Evolutionary conservation across 345 rosid genomes (phyloP).

Genomic region (Salix suchowensis): DNA sequence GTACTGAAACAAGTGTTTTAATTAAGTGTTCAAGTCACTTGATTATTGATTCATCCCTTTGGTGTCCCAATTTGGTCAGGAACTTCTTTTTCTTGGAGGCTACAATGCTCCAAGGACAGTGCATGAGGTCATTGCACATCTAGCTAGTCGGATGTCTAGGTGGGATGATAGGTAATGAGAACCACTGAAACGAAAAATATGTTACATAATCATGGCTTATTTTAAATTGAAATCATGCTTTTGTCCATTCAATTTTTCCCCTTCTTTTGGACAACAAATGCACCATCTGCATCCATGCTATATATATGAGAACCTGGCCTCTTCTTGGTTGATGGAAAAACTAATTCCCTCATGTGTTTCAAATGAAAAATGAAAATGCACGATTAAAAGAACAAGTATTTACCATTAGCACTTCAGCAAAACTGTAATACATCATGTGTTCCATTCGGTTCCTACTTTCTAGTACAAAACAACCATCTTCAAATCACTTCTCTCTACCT

Average conservation of each 20-base stretch:
- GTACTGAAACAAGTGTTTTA: not conserved
- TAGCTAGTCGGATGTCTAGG: constrained; percentile 72
- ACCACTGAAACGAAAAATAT: not conserved
- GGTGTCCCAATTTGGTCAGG: constrained; percentile 37
- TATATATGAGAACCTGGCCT: no score
- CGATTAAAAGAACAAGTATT: no score
- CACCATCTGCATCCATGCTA: no score
- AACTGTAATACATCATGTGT: not conserved
- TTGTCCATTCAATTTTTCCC: no score
- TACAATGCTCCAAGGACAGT: constrained; percentile 72
- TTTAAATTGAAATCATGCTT: not conserved
- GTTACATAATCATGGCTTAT: not conserved
- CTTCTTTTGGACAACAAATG: no score
- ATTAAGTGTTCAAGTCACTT: not conserved
- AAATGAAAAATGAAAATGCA: no score
- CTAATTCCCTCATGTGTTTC: no score
- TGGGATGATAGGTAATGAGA: constrained; percentile 89
- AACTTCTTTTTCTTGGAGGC: constrained; percentile 81
- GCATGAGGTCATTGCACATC: constrained; percentile 81
- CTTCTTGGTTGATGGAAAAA: no score
- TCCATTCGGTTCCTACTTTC: not conserved
- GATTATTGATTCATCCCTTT: constrained; percentile 11
- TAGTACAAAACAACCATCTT: not conserved
- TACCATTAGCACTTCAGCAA: no score
- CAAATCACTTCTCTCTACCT: not conserved